phyloP scores from a whole-genome alignment of 2,329 filamentous ascomycete genomes.

The Aspergillus brunneoviolaceus region DNA sequence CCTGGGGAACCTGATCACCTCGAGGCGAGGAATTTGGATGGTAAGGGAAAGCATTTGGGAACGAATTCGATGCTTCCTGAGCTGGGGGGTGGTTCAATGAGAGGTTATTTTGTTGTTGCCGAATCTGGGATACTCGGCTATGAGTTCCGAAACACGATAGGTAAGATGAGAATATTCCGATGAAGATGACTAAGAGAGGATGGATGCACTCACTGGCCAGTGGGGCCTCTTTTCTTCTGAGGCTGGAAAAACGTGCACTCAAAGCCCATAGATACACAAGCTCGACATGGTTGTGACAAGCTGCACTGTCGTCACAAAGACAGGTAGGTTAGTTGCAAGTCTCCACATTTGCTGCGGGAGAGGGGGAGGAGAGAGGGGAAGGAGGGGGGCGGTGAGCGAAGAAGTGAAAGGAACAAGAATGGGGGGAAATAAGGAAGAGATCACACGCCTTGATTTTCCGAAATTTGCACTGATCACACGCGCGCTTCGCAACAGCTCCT shows the following conservation, averaged over 20 bases:
- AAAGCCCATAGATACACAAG: slow-evolving; percentile 40
- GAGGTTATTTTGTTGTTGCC: slow-evolving; percentile 34
- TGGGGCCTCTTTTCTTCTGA: slow-evolving; percentile 44
- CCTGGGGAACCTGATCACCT: slow-evolving; percentile 17
- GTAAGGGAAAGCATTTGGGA: slow-evolving; percentile 24
- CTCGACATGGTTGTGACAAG: slow-evolving; percentile 40
- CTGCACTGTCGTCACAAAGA: slow-evolving; percentile 32
- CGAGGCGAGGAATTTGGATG: slow-evolving; percentile 22
- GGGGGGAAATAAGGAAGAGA: background rate
- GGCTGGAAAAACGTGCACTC: slow-evolving; percentile 44
- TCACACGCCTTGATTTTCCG: slow-evolving; percentile 38
- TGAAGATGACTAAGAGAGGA: background rate
- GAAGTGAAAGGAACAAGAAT: background rate
- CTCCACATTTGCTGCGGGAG: background rate
- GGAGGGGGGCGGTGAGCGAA: background rate
- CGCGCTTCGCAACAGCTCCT: slow-evolving; percentile 32
- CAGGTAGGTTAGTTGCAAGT: background rate
- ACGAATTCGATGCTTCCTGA: slow-evolving; percentile 16
- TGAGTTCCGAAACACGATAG: background rate
- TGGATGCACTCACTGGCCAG: slow-evolving; percentile 35
- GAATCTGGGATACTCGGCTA: slow-evolving; percentile 41
- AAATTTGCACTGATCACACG: slow-evolving; percentile 45
- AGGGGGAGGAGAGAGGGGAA: background rate
- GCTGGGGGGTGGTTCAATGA: slow-evolving; percentile 15
- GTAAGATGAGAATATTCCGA: background rate